Conservation (phyloP, 78 protist species). For the Chrysochromulina parva region DNA sequence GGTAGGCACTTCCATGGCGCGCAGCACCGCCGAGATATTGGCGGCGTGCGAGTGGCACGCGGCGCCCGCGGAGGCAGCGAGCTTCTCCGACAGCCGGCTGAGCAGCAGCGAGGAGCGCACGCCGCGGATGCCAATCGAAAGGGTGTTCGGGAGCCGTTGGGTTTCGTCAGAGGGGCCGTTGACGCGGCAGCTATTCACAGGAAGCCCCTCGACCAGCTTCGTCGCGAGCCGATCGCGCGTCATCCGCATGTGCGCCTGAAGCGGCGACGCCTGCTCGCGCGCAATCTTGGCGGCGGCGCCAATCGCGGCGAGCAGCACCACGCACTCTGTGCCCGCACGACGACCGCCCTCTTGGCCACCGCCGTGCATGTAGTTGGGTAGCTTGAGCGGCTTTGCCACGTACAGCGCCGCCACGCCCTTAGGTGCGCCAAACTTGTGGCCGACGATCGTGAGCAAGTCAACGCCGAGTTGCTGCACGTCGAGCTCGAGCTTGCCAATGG, state of each 20-base stretch:
- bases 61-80: slow-evolving; percentile 35
- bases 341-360: slow-evolving; percentile 49
- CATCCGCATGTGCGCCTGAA: background rate
- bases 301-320: background rate
- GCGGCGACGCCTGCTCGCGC: background rate
- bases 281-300: background rate
- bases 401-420: slow-evolving; percentile 48
- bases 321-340: slow-evolving; percentile 47
- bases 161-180: background rate
- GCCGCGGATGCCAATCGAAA: background rate
- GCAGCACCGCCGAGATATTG: background rate
- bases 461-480: slow-evolving; percentile 21
- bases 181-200: background rate
- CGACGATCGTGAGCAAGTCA: slow-evolving; percentile 45
- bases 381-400: background rate
- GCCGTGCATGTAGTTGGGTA: slow-evolving; percentile 7
- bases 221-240: background rate
- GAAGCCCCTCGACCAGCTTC: background rate
- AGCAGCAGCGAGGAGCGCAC: background rate
- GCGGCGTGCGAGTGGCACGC: slow-evolving; percentile 9
- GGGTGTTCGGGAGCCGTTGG: background rate
- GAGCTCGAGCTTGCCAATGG: slow-evolving; percentile 31
- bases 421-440: slow-evolving; percentile 51
- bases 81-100: background rate
- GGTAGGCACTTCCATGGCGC: background rate